These are phyloP conservation scores for Diaporthe amygdali DNA, from an alignment of 2,329 filamentous ascomycete species.

Conservation along the genomic window DNA sequence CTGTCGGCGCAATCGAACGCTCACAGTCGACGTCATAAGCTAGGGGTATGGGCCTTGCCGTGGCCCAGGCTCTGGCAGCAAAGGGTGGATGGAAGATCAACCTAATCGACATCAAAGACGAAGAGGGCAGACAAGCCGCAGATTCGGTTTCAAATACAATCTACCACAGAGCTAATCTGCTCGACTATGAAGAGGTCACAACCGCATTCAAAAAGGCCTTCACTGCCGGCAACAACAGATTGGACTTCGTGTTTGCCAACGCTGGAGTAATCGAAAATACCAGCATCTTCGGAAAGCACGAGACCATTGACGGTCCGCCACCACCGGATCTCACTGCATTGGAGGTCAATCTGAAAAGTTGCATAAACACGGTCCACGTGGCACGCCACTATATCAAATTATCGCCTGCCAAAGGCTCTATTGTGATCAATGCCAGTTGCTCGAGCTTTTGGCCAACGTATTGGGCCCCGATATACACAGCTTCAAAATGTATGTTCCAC, in stretches of 20 bases:
- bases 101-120: constrained; percentile 44
- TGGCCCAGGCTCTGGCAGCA: constrained; percentile 42
- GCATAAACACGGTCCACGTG: constrained; percentile 23
- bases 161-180: constrained; percentile 45
- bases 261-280: constrained; percentile 48
- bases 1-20: not conserved
- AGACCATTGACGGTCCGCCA: constrained; percentile 6
- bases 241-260: constrained; percentile 56
- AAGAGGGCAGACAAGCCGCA: constrained; percentile 37
- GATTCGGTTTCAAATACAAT: constrained; percentile 33
- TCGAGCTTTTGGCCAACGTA: constrained; percentile 24
- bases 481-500: constrained; percentile 21
- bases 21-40: constrained; percentile 34
- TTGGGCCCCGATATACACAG: constrained; percentile 23
- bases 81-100: constrained; percentile 44
- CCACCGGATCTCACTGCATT: constrained; percentile 9
- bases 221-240: constrained; percentile 28
- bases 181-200: constrained; percentile 34
- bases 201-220: constrained; percentile 43
- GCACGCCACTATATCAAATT: constrained; percentile 20
- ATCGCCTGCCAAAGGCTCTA: constrained; percentile 18
- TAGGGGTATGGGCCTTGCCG: constrained; percentile 47
- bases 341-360: constrained; percentile 24
- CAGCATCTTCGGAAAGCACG: constrained; percentile 39
- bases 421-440: constrained; percentile 23